Conservation (phyloP, 129 eudicot genomes). For the Pittosporum tobira region DNA sequence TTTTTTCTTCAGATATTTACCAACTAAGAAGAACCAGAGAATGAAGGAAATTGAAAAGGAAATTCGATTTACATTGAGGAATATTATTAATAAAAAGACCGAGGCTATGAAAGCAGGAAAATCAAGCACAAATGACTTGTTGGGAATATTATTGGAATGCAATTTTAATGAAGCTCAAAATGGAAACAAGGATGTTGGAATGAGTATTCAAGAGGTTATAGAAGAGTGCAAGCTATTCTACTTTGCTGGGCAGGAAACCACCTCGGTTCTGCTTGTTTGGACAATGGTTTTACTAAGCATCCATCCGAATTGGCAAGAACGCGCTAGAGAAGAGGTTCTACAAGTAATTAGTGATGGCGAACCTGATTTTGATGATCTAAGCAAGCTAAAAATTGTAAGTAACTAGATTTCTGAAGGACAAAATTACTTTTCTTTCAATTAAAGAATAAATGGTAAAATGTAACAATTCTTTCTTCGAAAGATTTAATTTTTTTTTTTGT, state of each 20-base stretch:
- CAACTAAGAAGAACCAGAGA: constrained; percentile 28
- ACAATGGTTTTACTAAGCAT: too few relatives aligned
- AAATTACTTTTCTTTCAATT: too few relatives aligned
- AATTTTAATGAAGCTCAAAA: constrained; percentile 18
- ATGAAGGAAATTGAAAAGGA: constrained; percentile 23
- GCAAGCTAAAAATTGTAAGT: constrained; percentile 27
- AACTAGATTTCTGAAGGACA: too few relatives aligned
- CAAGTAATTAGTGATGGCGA: constrained; percentile 10
- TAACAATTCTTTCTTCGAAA: too few relatives aligned
- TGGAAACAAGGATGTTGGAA: constrained; percentile 17
- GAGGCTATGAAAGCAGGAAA: constrained; percentile 20
- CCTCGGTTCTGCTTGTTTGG: too few relatives aligned
- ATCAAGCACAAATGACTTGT: constrained; percentile 15
- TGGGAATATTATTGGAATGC: constrained; percentile 25
- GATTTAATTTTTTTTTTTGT: too few relatives aligned
- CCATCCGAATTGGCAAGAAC: constrained; percentile 29
- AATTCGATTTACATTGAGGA: constrained; percentile 9
- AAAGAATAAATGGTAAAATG: too few relatives aligned
- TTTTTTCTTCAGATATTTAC: constrained; percentile 17
- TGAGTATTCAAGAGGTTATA: too few relatives aligned
- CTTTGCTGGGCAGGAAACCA: too few relatives aligned
- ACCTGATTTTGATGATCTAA: constrained; percentile 17
- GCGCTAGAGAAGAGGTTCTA: constrained; percentile 34
- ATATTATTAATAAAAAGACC: constrained; percentile 16
- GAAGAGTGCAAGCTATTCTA: constrained; percentile 30